A percentile compares a stretch with the other conserved stretches of the same genome.
Conservation (phyloP, 352 stramenopile species). For the Globisporangium perplexum region DNA sequence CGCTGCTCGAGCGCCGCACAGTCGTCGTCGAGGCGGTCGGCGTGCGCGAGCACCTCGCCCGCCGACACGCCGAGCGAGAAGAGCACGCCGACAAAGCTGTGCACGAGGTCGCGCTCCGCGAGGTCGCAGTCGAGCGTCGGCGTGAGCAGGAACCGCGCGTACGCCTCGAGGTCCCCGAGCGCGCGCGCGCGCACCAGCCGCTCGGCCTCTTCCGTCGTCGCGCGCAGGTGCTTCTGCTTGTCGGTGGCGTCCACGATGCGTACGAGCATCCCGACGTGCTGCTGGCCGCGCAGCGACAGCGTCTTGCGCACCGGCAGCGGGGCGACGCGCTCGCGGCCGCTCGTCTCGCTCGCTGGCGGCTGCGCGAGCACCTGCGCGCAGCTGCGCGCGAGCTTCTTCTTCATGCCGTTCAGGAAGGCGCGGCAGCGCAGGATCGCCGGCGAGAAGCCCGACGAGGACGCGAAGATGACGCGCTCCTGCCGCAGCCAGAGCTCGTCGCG, state of each 20-base stretch:
- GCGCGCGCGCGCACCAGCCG: conserved; percentile 3
- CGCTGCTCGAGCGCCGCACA: conserved; percentile 29
- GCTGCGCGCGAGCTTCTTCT: conserved; percentile 22
- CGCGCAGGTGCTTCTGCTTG: not conserved
- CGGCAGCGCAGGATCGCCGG: conserved; percentile 34
- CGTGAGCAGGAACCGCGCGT: conserved; percentile 40
- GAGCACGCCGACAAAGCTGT: conserved; percentile 53
- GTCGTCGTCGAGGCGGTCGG: conserved; percentile 27
- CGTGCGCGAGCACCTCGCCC: conserved; percentile 29
- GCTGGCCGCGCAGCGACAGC: conserved; percentile 3
- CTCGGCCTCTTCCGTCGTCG: conserved; percentile 13
- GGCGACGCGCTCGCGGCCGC: not conserved
- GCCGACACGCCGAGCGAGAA: conserved; percentile 40
- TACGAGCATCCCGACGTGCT: conserved; percentile 8
- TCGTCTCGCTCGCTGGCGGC: not conserved
- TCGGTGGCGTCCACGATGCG: conserved; percentile 1
- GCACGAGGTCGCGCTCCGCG: conserved; percentile 37
- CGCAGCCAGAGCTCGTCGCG: conserved; percentile 56
- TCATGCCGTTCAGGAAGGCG: conserved; percentile 60
- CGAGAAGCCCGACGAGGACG: conserved; percentile 34
- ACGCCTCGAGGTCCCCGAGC: conserved; percentile 41
- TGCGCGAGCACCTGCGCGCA: conserved; percentile 15
- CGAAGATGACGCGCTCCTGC: conserved; percentile 45
- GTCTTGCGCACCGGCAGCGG: not conserved
- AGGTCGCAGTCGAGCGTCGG: conserved; percentile 40